A percentile compares a stretch with the other conserved stretches of the same genome.
Conservation (phyloP, 75 land plant species). For the Pinus tabuliformis region DNA sequence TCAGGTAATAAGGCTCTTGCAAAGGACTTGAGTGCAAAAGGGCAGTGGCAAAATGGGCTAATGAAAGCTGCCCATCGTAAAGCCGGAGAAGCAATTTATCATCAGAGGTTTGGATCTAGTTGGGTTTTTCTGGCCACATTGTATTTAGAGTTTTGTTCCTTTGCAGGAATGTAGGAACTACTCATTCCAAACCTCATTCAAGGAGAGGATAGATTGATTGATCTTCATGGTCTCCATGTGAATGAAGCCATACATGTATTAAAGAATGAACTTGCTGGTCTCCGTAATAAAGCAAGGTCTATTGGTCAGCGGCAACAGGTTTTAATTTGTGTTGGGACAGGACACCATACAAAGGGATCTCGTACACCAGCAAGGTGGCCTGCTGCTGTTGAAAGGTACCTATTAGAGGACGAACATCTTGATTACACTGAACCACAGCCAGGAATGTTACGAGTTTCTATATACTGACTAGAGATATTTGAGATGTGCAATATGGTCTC, state of each 20-base stretch:
- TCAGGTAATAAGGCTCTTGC: slow-evolving; percentile 93
- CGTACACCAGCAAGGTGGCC: slow-evolving; percentile 82
- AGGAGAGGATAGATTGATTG: slow-evolving; percentile 58
- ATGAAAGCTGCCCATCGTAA: slow-evolving; percentile 91
- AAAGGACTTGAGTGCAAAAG: slow-evolving; percentile 77
- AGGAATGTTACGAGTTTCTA: slow-evolving; percentile 80
- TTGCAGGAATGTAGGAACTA: slow-evolving; percentile 53
- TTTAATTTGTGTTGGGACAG: slow-evolving; percentile 87
- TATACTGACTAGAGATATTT: slow-evolving; percentile 33
- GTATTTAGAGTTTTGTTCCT: background rate
- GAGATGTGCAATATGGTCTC: slow-evolving; percentile 1
- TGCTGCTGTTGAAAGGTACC: slow-evolving; percentile 62
- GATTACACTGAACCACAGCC: slow-evolving; percentile 78
- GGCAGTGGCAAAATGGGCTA: slow-evolving; percentile 79
- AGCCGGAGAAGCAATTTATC: slow-evolving; percentile 81
- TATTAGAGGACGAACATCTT: slow-evolving; percentile 79
- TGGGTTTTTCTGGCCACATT: background rate
- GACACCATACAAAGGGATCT: slow-evolving; percentile 86
- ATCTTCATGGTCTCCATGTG: slow-evolving; percentile 83
- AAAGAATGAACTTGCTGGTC: slow-evolving; percentile 58
- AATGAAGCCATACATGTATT: slow-evolving; percentile 84
- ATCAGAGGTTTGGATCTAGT: slow-evolving; percentile 55
- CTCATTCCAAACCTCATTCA: slow-evolving; percentile 31
- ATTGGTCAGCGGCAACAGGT: slow-evolving; percentile 68
- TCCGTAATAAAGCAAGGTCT: slow-evolving; percentile 52